Conservation (phyloP, 1,284 basidiomycete genomes). For the Cutaneotrichosporon sp. region DNA sequence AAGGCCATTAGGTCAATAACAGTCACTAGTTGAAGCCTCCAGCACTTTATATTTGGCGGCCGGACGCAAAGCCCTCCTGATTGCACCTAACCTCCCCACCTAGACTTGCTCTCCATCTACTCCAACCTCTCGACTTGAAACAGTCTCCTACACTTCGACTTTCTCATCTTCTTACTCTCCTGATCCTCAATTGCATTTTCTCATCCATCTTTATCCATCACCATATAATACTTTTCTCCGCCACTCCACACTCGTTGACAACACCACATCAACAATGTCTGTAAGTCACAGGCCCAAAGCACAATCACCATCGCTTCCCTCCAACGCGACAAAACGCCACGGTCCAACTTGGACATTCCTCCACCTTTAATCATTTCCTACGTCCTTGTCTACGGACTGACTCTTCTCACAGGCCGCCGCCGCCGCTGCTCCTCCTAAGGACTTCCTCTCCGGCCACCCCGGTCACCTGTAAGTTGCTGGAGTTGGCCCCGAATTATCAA, state of each 20-base stretch:
- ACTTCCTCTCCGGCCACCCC: conserved; percentile 70
- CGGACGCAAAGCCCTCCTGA: too few species aligned
- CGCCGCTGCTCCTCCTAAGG: conserved; percentile 26
- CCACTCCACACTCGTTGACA: conserved; percentile 1
- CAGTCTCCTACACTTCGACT: not conserved
- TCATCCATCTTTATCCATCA: not conserved
- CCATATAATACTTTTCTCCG: not conserved
- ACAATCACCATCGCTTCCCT: not conserved
- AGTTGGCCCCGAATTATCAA: not conserved
- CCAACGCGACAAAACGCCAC: not conserved
- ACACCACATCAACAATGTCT: conserved; percentile 4
- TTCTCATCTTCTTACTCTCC: not conserved
- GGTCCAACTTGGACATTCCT: not conserved
- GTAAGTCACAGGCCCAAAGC: not conserved
- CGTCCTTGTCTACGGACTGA: not conserved
- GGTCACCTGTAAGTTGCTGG: conserved; percentile 66
- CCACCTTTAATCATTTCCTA: not conserved
- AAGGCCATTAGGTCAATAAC: not conserved
- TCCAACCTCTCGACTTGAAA: not conserved
- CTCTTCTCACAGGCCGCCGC: not conserved
- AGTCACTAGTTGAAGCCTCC: not conserved
- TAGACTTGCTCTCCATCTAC: not conserved
- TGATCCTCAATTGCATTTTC: not conserved
- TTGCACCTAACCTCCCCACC: too few species aligned
- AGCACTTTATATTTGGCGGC: too few species aligned